Base-by-base conservation (phyloP, 345 rosid genomes). In the Heritiera fomes region DNA sequence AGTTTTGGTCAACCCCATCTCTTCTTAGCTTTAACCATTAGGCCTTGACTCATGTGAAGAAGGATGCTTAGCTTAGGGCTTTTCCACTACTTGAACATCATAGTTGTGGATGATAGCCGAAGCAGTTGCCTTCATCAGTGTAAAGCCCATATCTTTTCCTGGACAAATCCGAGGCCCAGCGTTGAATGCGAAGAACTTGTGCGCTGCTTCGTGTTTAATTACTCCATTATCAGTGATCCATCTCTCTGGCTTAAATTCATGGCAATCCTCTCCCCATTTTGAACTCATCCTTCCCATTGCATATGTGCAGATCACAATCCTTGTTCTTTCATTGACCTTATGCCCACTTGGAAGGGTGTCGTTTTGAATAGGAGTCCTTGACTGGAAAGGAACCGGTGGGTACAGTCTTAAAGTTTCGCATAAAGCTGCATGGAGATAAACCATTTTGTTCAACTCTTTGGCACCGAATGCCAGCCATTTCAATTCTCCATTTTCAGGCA, bases 381-480 rank as follows among this genome's bases (percentile, higher is more conserved):
- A 8, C 15, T 79, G 28, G 55, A 61, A 64, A 50, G 78, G 78
- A 18, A 76, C 43, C 0, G 85, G 75, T 5, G 85, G 87, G 71
- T 41, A 80, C 0, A 85, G 53, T 71, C 88, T 85, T 30, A 82
- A 34, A 6, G 79, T 79, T 73, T 78, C 83, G 20, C 74, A 76
- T 1, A 87, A 20, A 7, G 89, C 87, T 18, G 80, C 87, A 12
- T 86, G 89, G 41, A 89, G 76, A 45, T 84, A 89, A 34, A 85
- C 81, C 61, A 89, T 34, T 50, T 82, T 76, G 45, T 61, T 83
- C 12, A 81, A 17, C 67, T 74, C 78, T n/a, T 76, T 67, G 1
- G 59, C 20, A 6, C 46, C 40, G 3, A 70, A 23, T n/a, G 38
- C 1, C 14, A 67, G 63, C 65, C 65, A 61, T 23, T 38, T 7